Conservation (phyloP, 345 rosid species). For the Lenwebbia sp. region DNA sequence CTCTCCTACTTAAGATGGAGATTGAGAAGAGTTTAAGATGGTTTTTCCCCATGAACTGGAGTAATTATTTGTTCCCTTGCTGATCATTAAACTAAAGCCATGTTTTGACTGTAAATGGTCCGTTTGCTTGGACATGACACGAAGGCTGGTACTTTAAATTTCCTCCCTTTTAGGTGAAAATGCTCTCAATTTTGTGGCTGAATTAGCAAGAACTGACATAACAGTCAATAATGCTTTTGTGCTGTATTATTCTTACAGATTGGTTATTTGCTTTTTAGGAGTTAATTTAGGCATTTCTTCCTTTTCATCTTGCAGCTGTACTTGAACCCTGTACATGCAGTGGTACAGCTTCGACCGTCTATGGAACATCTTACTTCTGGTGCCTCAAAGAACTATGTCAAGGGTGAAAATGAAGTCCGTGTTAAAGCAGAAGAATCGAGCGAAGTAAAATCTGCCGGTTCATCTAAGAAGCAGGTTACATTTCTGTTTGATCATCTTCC, state of each 20-base stretch:
- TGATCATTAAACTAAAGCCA: not conserved
- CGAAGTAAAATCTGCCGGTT: slow-evolving; percentile 26
- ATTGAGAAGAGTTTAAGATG: not conserved
- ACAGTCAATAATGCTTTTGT: not conserved
- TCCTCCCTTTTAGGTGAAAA: not conserved
- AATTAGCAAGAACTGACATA: not conserved
- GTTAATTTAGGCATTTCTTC: not conserved
- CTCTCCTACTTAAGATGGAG: not conserved
- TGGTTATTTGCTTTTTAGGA: not conserved
- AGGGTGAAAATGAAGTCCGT: slow-evolving; percentile 16
- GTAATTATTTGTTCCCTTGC: not conserved
- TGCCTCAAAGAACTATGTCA: slow-evolving; percentile 19
- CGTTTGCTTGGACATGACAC: not conserved
- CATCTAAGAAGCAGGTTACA: slow-evolving; percentile 52
- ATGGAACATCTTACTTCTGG: slow-evolving; percentile 24
- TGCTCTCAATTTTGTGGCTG: not conserved
- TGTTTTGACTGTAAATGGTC: not conserved
- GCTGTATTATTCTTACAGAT: not conserved
- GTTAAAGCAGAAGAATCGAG: slow-evolving; percentile 23
- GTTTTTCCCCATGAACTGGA: not conserved
- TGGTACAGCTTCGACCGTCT: slow-evolving; percentile 82
- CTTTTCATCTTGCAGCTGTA: slow-evolving; percentile 53
- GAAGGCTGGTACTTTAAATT: not conserved
- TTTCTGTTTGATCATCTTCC: not conserved
- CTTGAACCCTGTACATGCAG: slow-evolving; percentile 78